Evolutionary conservation across 2,329 filamentous ascomycete species (phyloP), one percentile per base, ranked within the genome.

Genomic region (Coniochaeta sp.): DNA sequence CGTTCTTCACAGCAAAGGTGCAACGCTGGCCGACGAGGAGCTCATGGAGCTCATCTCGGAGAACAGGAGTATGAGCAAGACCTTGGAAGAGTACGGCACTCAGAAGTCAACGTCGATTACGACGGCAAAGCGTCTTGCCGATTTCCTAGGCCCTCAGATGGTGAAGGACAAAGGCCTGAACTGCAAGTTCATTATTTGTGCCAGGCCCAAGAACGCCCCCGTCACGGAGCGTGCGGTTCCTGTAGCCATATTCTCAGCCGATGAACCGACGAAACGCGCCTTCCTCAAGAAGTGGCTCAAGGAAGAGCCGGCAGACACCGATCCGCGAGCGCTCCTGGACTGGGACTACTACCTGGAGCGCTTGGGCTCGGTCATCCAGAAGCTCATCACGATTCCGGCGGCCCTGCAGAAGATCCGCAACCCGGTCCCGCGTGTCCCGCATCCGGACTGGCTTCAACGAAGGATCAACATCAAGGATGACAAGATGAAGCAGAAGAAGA

Each of bases 41-140:
- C 83, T 99, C 44, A 98, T 99, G 74, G 93, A 99, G 69, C 87
- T 99, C n/a, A 99, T 99, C 86, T 97, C 92, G 57, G 95, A 99
- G 74, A 99, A 99, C 77, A 89, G 96, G 77, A 98, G 86, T 77
- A 99, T 99, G 95, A 84, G 88, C 19, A 99, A 99, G 76, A 96
- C 95, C 0, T 79, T 99, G 1, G 93, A 97, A 66, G 96, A 99
- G 74, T 99, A 99, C 65, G 95, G 93, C 19, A 79, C 78, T 8
- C 96, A 99, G 69, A 99, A 99, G 72, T 98, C 93, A 0, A 99
- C 95, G 1, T 96, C 95, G n/a, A 99, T 99, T 72, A 99, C 95
- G 2, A 99, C 95, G 0, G 95, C 95, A 12, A 95, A 89, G 69
- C 91, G 95, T 63, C 77, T 99, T 47, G 95, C 95, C 38, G 95